Percentiles rank a stretch among this genome's conserved stretches.
phyloP scores from a whole-genome alignment of 495 filamentous ascomycete species.

The Penicillium crystallinum region DNA sequence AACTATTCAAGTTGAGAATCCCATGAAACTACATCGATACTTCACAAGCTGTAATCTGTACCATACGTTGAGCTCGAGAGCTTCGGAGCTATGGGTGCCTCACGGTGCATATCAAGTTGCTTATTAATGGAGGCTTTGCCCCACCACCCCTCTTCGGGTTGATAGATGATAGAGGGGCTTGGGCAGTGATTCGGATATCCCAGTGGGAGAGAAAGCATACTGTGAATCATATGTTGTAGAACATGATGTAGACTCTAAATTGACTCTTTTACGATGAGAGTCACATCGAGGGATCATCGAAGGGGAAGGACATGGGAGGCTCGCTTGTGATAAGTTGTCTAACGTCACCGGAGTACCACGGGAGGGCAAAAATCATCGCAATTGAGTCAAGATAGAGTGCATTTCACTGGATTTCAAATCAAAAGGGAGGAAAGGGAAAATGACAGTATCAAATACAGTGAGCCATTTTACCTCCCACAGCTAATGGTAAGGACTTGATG shows the following conservation, averaged over 20 bases:
- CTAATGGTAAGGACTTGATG: too few relatives aligned
- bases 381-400: neutral
- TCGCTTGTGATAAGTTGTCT: neutral
- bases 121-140: neutral
- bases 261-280: neutral
- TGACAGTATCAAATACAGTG: neutral
- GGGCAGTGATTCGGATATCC: neutral
- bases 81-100: neutral
- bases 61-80: neutral
- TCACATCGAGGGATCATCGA: neutral
- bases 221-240: neutral
- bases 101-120: neutral
- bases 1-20: neutral
- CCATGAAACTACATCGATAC: neutral
- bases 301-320: too few relatives aligned
- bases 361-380: neutral
- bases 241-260: too few relatives aligned
- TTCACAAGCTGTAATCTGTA: neutral
- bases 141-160: constrained; percentile 2
- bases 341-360: constrained; percentile 5
- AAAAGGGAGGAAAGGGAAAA: neutral
- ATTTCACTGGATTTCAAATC: constrained; percentile 4
- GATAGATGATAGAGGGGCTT: constrained; percentile 9
- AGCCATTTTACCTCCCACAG: neutral
- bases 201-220: neutral